Conservation (phyloP, 2,329 filamentous ascomycete genomes). For the Penicillium digitatum region DNA sequence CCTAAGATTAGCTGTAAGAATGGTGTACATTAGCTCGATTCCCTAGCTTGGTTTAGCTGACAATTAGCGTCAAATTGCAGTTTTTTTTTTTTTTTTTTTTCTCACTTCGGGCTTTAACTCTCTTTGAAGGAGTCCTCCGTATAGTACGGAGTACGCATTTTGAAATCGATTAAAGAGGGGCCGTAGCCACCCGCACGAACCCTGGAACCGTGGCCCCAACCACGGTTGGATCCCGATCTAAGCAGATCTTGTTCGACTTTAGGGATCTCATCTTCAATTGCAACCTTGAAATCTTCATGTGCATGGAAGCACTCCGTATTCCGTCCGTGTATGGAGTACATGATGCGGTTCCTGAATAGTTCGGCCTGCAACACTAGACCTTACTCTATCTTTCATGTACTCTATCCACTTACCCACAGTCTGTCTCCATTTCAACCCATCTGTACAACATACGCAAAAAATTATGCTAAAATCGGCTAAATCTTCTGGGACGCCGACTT, state of each 20-base stretch:
- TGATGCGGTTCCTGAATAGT: slow-evolving; percentile 1
- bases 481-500: too few relatives aligned
- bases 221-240: neutral
- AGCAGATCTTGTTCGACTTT: neutral
- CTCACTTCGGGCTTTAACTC: neutral
- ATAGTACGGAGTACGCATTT: neutral
- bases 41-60: slow-evolving; percentile 1
- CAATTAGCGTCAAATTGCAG: neutral
- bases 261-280: neutral
- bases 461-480: neutral
- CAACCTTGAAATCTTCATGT: neutral
- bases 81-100: neutral
- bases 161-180: neutral
- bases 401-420: neutral
- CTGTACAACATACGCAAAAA: neutral
- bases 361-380: slow-evolving; percentile 1
- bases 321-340: neutral
- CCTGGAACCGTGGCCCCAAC: neutral
- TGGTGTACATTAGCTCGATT: slow-evolving; percentile 2
- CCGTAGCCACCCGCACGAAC: neutral
- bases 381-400: slow-evolving; percentile 1
- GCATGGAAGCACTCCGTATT: neutral
- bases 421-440: neutral
- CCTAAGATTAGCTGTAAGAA: neutral
- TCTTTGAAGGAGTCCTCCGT: neutral